Evolutionary conservation across 768 basidiomycete genomes (phyloP), one percentile per base, ranked within the genome.

Genomic region (Russula griseocarnosa): DNA sequence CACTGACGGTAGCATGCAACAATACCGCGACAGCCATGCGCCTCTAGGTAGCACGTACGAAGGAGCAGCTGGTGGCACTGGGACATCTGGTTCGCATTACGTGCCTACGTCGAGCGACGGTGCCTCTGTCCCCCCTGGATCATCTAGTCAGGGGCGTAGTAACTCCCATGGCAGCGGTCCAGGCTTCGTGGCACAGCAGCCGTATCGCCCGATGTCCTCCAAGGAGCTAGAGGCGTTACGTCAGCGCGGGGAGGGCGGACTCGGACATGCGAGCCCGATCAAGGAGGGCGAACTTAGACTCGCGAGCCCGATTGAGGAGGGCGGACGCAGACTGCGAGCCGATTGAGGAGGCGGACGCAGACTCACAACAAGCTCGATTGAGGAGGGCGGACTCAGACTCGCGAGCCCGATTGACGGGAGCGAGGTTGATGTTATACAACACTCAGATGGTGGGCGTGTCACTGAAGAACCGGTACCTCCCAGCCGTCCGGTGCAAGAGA

Each of bases 161-260:
- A 28, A 47, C 36, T 56, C 67, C 3, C 40, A 44, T 9, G 24
- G 59, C 7, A 40, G 58, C 40, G 16, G 16, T 26, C 55, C 58
- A 38, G 52, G 26, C 32, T 34, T 58, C 44, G 16, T 53, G 24
- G 57, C 64, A 46, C n/a, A n/a, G n/a, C 67, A 58, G 62, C 60
- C 67, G 16, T 64, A 57, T 18, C 67, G 60, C 1, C 66, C 67
- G 44, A 38, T 63, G 52, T 60, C 61, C 3, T 10, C 47, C 32
- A 75, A 75, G 65, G 74, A 75, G 71, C 68, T 67, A 40, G 74
- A 75, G 70, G 73, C 70, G 57, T 49, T 30, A 52, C 59, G 69
- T 13, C 57, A 63, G 22, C 65, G 69, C 11, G 67, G 65, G 30
- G 46, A 62, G 10, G 62, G 67, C 3, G 66, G 66, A 16, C 58